A percentile compares a stretch with the other conserved stretches of the same genome.
Conservation (phyloP, 1,139 yeast genomes). For the Magnusiomyces tetraspermus region DNA sequence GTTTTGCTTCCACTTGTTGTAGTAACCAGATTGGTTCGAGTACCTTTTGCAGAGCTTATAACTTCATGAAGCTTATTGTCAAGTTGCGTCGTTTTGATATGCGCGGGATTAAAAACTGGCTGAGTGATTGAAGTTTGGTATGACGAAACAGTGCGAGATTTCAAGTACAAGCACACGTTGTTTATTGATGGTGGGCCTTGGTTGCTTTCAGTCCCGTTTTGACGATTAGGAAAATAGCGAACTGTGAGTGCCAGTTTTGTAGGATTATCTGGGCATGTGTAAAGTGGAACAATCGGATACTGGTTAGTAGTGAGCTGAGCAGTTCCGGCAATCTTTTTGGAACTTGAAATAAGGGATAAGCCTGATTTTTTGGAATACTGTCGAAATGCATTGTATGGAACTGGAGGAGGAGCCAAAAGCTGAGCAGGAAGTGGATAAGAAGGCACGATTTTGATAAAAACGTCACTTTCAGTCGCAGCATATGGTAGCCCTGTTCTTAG, state of each 20-base stretch:
- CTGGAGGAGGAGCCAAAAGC: background rate
- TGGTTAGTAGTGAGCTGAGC: background rate
- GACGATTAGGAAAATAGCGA: background rate
- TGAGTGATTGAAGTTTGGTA: background rate
- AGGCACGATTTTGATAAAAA: background rate
- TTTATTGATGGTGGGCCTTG: background rate
- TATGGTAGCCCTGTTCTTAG: background rate
- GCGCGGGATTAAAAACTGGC: background rate
- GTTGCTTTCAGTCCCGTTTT: too few species aligned
- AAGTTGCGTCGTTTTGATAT: background rate
- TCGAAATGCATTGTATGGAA: background rate
- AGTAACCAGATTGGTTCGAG: background rate
- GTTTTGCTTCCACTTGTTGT: background rate
- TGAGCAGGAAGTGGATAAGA: background rate
- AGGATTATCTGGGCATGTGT: background rate
- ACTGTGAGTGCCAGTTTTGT: background rate
- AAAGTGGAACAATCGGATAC: background rate
- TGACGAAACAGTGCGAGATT: constrained; percentile 1
- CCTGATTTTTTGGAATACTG: background rate
- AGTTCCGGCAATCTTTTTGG: background rate
- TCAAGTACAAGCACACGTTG: background rate
- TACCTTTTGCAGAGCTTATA: background rate
- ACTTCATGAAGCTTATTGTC: background rate
- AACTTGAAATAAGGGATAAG: background rate
- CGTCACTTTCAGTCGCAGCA: background rate